Percentiles rank a stretch among this genome's conserved stretches.
Conservation (phyloP, 2,329 filamentous ascomycete genomes). For the Fusarium denticulatum region DNA sequence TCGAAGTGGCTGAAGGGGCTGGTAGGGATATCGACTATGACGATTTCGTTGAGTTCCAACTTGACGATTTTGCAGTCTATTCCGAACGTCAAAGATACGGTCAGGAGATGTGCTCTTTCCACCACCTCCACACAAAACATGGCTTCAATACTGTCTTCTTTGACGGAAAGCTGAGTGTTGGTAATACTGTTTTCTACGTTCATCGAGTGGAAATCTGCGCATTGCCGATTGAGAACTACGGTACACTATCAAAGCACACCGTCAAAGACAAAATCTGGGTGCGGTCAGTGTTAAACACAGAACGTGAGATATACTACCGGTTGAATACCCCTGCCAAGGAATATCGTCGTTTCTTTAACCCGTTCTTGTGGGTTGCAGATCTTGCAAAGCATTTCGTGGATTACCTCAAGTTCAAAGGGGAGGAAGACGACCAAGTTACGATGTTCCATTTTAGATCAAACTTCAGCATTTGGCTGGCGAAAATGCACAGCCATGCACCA, state of each 20-base stretch:
- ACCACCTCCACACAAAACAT: slow-evolving; percentile 57
- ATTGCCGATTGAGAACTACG: slow-evolving; percentile 75
- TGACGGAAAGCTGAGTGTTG: slow-evolving; percentile 67
- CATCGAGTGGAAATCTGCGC: slow-evolving; percentile 64
- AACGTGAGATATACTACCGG: slow-evolving; percentile 68
- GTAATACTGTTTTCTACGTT: slow-evolving; percentile 59
- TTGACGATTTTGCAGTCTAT: slow-evolving; percentile 70
- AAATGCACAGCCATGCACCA: slow-evolving; percentile 53
- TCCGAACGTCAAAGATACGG: slow-evolving; percentile 49
- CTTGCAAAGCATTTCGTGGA: slow-evolving; percentile 78
- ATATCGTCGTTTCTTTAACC: slow-evolving; percentile 69
- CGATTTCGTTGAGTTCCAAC: slow-evolving; percentile 58
- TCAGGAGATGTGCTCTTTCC: slow-evolving; percentile 64
- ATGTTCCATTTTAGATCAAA: slow-evolving; percentile 65
- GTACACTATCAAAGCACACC: slow-evolving; percentile 53
- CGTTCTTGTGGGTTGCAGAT: slow-evolving; percentile 77
- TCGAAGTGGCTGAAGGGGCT: slow-evolving; percentile 11
- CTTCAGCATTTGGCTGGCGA: slow-evolving; percentile 68
- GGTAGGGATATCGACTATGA: slow-evolving; percentile 33
- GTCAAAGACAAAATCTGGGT: slow-evolving; percentile 71
- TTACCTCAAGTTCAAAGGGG: slow-evolving; percentile 59
- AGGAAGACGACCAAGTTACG: slow-evolving; percentile 50
- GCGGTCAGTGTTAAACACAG: slow-evolving; percentile 59
- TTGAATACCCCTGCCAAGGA: slow-evolving; percentile 65
- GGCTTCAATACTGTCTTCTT: slow-evolving; percentile 60